phyloP scores from a whole-genome alignment of 345 rosid species.

The Camelina laxa region DNA sequence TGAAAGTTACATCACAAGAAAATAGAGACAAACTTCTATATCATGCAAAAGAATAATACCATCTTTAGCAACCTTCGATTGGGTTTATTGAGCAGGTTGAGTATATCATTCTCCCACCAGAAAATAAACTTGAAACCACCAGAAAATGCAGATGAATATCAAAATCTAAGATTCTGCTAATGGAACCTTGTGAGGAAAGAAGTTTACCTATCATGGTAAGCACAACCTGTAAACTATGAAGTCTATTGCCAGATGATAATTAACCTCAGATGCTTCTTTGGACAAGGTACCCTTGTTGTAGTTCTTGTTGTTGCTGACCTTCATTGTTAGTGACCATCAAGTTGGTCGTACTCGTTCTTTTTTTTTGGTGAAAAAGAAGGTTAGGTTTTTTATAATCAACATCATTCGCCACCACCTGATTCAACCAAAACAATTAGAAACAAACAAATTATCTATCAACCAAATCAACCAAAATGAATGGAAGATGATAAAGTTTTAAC shows the following conservation, averaged over 20 bases:
- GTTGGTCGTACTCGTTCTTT: constrained; percentile 97
- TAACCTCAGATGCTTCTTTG: constrained; percentile 39
- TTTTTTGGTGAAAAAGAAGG: constrained; percentile 97
- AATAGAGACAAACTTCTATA: no score
- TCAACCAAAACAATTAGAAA: constrained; percentile 22
- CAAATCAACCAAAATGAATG: constrained; percentile 15
- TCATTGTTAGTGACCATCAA: constrained; percentile 92
- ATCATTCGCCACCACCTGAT: constrained; percentile 91
- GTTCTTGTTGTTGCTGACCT: constrained; percentile 66
- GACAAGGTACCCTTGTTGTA: constrained; percentile 56
- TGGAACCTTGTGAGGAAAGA: background rate
- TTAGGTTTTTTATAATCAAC: constrained; percentile 95
- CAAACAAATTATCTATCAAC: background rate
- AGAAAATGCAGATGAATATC: background rate
- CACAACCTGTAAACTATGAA: constrained; percentile 84
- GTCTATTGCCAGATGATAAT: constrained; percentile 61
- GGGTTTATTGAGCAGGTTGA: constrained; percentile 98
- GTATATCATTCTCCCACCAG: constrained; percentile 97
- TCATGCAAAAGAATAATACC: no score
- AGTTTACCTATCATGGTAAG: constrained; percentile 85
- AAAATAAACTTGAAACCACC: constrained; percentile 66
- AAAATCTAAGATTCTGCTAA: constrained; percentile 11
- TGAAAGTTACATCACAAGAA: no score
- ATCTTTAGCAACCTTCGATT: constrained; percentile 50
- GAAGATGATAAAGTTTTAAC: constrained; percentile 25